phyloP scores from a whole-genome alignment of 768 basidiomycete genomes.

The Kwoniella bestiolae region DNA sequence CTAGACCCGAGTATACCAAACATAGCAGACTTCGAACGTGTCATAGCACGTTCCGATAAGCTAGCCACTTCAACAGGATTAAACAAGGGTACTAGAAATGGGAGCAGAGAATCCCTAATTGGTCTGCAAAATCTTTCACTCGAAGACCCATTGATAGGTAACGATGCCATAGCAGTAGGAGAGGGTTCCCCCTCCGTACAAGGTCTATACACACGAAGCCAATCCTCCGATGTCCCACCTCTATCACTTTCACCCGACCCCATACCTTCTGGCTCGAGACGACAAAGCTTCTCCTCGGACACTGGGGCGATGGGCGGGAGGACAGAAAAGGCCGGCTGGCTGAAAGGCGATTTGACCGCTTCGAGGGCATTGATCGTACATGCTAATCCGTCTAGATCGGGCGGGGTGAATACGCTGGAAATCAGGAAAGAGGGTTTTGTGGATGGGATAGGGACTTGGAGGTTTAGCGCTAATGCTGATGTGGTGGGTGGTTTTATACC shows the following conservation, averaged over 20 bases:
- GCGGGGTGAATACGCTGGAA: conserved; percentile 39
- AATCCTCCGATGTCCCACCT: conserved; percentile 14
- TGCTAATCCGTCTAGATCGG: conserved; percentile 43
- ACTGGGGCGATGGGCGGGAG: neutral
- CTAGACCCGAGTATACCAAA: conserved; percentile 17
- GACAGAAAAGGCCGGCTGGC: conserved; percentile 37
- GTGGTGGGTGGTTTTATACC: conserved; percentile 37
- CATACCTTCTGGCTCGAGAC: neutral
- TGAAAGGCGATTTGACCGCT: conserved; percentile 47
- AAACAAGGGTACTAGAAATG: neutral
- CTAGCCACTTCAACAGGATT: conserved; percentile 2
- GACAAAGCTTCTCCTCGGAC: neutral
- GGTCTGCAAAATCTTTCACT: neutral
- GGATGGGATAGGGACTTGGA: conserved; percentile 40
- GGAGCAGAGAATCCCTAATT: neutral
- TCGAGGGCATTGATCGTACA: conserved; percentile 43
- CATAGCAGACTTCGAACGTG: conserved; percentile 25
- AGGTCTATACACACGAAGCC: conserved; percentile 21
- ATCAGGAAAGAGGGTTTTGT: conserved; percentile 49
- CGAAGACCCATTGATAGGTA: conserved; percentile 5
- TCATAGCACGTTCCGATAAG: conserved; percentile 29
- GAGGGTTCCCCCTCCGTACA: conserved; percentile 15
- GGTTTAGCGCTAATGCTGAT: conserved; percentile 38
- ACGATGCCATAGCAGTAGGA: conserved; percentile 21
- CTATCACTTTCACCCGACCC: neutral